Conservation (phyloP, 2,329 filamentous ascomycete genomes). For the Teratosphaeriaceae sp. region DNA sequence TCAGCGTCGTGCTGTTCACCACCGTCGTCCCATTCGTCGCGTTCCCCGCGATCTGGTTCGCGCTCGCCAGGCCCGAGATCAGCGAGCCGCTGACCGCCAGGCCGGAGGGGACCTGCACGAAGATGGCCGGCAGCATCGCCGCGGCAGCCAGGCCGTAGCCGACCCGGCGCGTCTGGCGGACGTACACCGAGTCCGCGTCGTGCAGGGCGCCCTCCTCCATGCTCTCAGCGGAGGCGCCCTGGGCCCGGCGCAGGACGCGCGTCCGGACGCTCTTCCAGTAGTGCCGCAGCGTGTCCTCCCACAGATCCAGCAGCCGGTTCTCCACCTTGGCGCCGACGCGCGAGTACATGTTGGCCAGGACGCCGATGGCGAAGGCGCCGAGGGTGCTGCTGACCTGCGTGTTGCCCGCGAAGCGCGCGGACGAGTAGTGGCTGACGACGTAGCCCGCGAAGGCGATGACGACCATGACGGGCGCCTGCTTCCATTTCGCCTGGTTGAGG, state of each 20-base stretch:
- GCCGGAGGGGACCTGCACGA: constrained; percentile 58
- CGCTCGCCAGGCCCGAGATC: constrained; percentile 50
- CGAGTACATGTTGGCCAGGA: constrained; percentile 73
- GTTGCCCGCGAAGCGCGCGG: constrained; percentile 59
- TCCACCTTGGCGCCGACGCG: constrained; percentile 55
- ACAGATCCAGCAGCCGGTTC: constrained; percentile 50
- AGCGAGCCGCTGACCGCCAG: constrained; percentile 52
- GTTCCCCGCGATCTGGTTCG: constrained; percentile 46
- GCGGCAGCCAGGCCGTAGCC: constrained; percentile 77
- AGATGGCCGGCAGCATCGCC: constrained; percentile 80
- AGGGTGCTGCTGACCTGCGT: constrained; percentile 71
- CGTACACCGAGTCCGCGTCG: constrained; percentile 24
- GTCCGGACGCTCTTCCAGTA: constrained; percentile 22
- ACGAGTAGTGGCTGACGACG: constrained; percentile 66
- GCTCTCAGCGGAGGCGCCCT: constrained; percentile 12
- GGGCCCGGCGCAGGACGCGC: constrained; percentile 27
- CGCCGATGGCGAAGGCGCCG: constrained; percentile 67
- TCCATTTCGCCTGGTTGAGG: constrained; percentile 77
- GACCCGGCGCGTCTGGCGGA: constrained; percentile 37
- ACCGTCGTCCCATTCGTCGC: constrained; percentile 40
- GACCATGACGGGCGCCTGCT: constrained; percentile 69
- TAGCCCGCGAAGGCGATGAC: constrained; percentile 68
- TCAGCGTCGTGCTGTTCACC: constrained; percentile 29
- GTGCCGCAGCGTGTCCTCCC: constrained; percentile 45
- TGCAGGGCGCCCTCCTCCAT: constrained; percentile 24